Base-by-base conservation (phyloP, 768 basidiomycete genomes). In the Serpula lacrymans region DNA sequence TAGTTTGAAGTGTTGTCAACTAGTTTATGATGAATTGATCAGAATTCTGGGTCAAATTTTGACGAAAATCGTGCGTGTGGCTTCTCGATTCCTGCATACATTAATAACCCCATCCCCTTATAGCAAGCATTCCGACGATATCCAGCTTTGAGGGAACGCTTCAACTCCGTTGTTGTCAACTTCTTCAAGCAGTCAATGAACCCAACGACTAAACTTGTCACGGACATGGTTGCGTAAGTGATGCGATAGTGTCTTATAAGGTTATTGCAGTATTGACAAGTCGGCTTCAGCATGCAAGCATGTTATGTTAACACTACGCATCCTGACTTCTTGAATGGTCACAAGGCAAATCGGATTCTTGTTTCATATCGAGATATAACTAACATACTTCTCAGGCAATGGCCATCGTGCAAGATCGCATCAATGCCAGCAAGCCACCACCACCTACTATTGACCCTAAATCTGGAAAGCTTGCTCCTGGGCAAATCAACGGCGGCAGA, bases 281-380 rank as follows among this genome's bases (percentile, higher is more conserved):
- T 33, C 22, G 35, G 39, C 35, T 39, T 38, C 43, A 92, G 88
- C 25, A 97, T 97, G 93, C 95, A 98, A 70, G 92, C 94, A 26
- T 95, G 92, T 62, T 99, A 98, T 60, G 86, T 99, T 55, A 99
- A 99, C 69, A 98, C 96, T 11, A 98, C 95, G 1, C 96, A 99
- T 60, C 96, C 96, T 1, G 96, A 99, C 67, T 98, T 99, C 69
- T 78, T 99, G 58, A 88, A 82, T 47, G 96, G 96, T 17, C 95
- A 99, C 69, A 93, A 86, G 68, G 86, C 75, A 40, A 27, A 55
- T 54, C 13, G 17, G 40, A 28, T 21, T 17, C 13, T 7, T 42
- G 42, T 20, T 33, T 6, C 31, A 29, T 6, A 17, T 17, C 10
- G 31, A 34, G 13, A n/a, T 32, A 45, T n/a, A 25, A n/a, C 21